Evolutionary conservation across 768 basidiomycete genomes (phyloP), one percentile per base, ranked within the genome.

Genomic region (Baorangia bicolor): DNA sequence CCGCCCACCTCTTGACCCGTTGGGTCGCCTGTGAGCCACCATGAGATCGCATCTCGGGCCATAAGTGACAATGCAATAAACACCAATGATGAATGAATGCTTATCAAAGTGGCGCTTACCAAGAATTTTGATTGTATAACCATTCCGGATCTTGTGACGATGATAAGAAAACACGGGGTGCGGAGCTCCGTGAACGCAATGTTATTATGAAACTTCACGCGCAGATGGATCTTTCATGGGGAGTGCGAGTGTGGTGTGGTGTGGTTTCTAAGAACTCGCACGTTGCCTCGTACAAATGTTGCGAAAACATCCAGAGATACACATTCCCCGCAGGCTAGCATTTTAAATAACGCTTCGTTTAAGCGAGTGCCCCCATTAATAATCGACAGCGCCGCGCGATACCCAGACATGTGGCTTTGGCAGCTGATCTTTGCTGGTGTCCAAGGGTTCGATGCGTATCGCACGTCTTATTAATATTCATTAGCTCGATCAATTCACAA

Each of bases 1-100:
- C n/a, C 57, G 69, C n/a, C 64, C 69, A 2, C 37, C 55, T 21
- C 60, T 72, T 16, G 67, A 72, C 40, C 47, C 20, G 13, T 20
- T 51, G 20, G 55, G 60, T 21, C 67, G 55, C 40, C 33, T 53
- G 40, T 66, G 51, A 60, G 40, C 16, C 8, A 30, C 21, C 20
- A 33, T 12, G 52, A 25, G 14, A 16, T 12, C n/a, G 30, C 18
- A n/a, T 34, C 38, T 21, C 20, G 5, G 10, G 28, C 35, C 6
- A 28, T 8, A 8, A 7, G 14, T 4, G 16, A 33, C 11, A 7
- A 27, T 9, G 25, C 23, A 10, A 37, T 35, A 34, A 34, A 45
- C 21, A 21, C 21, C 16, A 21, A 34, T 38, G 28, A 49, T 16
- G 39, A 25, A 31, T 16, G 25, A 40, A 45, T 23, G 18, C 37